Base-by-base conservation (phyloP, 2,329 filamentous ascomycete genomes). In the Cordyceps cicadae region DNA sequence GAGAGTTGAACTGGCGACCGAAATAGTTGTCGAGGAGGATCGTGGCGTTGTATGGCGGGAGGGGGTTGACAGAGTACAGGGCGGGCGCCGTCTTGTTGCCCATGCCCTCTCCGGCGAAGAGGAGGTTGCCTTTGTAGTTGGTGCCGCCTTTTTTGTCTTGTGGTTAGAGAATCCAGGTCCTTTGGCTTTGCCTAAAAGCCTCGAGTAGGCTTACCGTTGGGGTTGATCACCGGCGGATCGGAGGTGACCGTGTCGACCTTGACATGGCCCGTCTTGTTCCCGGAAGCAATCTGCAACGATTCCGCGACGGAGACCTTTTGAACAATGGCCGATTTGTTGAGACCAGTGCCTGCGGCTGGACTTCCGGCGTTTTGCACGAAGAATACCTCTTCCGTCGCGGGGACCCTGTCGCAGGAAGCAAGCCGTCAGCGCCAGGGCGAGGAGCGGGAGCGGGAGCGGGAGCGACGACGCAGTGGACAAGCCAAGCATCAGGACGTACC, bases 11-110 rank as follows among this genome's bases (percentile, higher is more conserved):
- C 46, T 80, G 75, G 3, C 82, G 77, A 19, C 84, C 83, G 54
- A 82, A 82, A 67, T 76, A 87, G 68, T 82, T 84, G 65, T 83
- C 83, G 17, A 87, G 61, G 14, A 87, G 71, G 0, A 78, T 77
- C 1, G 3, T 14, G 1, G 63, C 6, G 61, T 63, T 54, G 5
- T 21, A 60, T 0, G 17, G 34, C 0, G 57, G 9, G 5, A 43
- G 45, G 7, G 50, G 50, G 21, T 60, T 54, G 50, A 54, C 59
- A 21, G 43, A 45, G 29, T 60, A 54, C 1, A 60, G 51, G 24
- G 50, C 43, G 1, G 51, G 19, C 12, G 59, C 34, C 24, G 59
- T 60, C 52, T 72, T 63, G 0, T 72, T 70, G 8, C 81, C 81
- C 55, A 80, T 78, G 0, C 80, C 80, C 64, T 83, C 79, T 0